phyloP scores from a whole-genome alignment of 2,329 filamentous ascomycete species.

The Colletotrichum chrysophilum region DNA sequence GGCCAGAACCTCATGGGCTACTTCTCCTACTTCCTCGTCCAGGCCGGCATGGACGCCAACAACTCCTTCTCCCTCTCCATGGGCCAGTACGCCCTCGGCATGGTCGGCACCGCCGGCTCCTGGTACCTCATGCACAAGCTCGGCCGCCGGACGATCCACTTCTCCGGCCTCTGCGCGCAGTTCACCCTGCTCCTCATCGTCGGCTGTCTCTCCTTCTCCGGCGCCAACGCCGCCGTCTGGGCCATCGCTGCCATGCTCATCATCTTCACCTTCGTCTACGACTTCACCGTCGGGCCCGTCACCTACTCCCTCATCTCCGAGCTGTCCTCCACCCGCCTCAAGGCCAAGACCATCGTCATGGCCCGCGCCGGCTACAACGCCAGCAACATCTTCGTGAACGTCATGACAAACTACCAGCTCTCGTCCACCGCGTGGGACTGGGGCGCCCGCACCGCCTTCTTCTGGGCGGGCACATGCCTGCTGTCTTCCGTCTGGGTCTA shows the following conservation, averaged over 20 bases:
- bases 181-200: constrained; percentile 45
- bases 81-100: constrained; percentile 54
- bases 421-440: constrained; percentile 51
- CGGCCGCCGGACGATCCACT: constrained; percentile 56
- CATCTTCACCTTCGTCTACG: constrained; percentile 58
- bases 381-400: constrained; percentile 54
- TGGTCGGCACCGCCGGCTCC: constrained; percentile 54
- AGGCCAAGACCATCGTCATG: constrained; percentile 60
- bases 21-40: constrained; percentile 33
- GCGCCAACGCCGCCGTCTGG: constrained; percentile 40
- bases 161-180: constrained; percentile 47
- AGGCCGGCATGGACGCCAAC: constrained; percentile 48
- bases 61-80: constrained; percentile 52
- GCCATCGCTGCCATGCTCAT: constrained; percentile 53
- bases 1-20: constrained; percentile 51
- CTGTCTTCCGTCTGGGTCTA: constrained; percentile 54
- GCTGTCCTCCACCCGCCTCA: constrained; percentile 57
- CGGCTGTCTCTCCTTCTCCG: constrained; percentile 42
- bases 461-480: constrained; percentile 54
- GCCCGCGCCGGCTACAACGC: constrained; percentile 53
- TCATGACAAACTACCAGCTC: constrained; percentile 54
- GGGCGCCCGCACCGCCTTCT: constrained; percentile 52
- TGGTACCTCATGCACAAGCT: constrained; percentile 55
- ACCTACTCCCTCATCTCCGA: constrained; percentile 59
- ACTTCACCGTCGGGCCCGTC: constrained; percentile 59